Evolutionary conservation across 768 basidiomycete genomes (phyloP), one percentile per base, ranked within the genome.

Genomic region (Neoboletus magnificus): DNA sequence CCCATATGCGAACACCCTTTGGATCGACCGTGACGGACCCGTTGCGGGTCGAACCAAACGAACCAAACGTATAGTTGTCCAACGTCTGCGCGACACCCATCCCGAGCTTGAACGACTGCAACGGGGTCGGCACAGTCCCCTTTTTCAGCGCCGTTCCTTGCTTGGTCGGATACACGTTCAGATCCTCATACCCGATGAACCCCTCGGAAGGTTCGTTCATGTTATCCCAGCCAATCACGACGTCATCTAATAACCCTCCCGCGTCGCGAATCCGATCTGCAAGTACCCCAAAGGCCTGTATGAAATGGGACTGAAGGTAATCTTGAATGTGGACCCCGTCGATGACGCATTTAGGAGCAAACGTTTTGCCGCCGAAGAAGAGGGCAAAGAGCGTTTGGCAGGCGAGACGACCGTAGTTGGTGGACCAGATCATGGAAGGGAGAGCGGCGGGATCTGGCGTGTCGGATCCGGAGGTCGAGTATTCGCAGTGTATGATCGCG

Each of bases 381-480:
- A 99, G 81, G 8, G 96, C 93, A 76, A 96, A 96, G 50, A 97
- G 68, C 12, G 93, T 96, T 67, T 93, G 90, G 20, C 85, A 85
- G 48, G 88, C 82, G 29, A 98, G 85, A 18, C 89, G 91, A 40
- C 89, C 85, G 67, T 98, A 98, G 68, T 98, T 98, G 25, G 96
- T 98, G 8, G 86, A 84, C 97, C 97, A 99, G 57, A 93, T 83
- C 97, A 99, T 99, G 46, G 89, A 84, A 6, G 97, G 96, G 57
- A 93, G 79, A 0, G 81, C 68, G 3, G 82, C 78, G 0, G 96
- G 94, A 60, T 88, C 78, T 5, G 91, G 80, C 0, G 71, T 65
- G 43, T 79, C 77, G 0, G 86, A 72, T 1, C 54, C 1, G 3
- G 56, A 1, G 1, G 76, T 65, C 0, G 92, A 87, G 71, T 92